Evolutionary conservation across 108 stramenopile species (phyloP).

Genomic region (Mediolabrus comicus): DNA sequence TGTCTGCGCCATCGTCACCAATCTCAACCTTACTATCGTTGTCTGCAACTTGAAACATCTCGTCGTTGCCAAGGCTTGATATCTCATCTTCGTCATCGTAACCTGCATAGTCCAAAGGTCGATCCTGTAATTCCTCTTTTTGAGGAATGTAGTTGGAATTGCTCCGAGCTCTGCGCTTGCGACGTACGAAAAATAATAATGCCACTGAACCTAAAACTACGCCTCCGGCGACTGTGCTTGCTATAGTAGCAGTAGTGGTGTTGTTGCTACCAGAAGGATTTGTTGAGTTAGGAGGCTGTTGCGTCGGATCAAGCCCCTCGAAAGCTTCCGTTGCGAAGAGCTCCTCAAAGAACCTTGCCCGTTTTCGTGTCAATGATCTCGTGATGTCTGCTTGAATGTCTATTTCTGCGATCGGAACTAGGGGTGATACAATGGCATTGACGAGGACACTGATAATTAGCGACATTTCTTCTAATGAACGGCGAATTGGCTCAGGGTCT

Average conservation of each 20-base stretch:
- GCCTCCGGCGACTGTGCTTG: slow-evolving; percentile 7
- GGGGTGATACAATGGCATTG: neutral
- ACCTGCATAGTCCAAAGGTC: neutral
- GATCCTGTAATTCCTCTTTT: slow-evolving; percentile 7
- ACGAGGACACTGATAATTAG: slow-evolving; percentile 4
- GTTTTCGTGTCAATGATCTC: slow-evolving; percentile 8
- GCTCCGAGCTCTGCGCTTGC: slow-evolving; percentile 19
- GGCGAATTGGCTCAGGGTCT: neutral
- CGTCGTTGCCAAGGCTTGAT: neutral
- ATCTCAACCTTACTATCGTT: neutral
- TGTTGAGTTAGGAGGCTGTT: neutral
- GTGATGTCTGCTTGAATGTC: slow-evolving; percentile 11
- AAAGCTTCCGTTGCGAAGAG: slow-evolving; percentile 12
- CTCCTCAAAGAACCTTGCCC: slow-evolving; percentile 7
- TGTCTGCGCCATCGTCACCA: slow-evolving; percentile 7
- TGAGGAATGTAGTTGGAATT: neutral
- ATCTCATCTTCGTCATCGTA: neutral
- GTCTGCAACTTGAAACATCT: neutral
- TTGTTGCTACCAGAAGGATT: neutral
- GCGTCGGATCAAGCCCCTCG: neutral
- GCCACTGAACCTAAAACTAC: slow-evolving; percentile 3
- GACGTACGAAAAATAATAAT: slow-evolving; percentile 5
- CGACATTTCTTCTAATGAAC: slow-evolving; percentile 2
- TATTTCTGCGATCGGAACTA: slow-evolving; percentile 7
- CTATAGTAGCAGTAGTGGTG: slow-evolving; percentile 8